A percentile compares a stretch with the other conserved stretches of the same genome.
These are phyloP conservation scores for Graphiopsis chlorocephala DNA, from an alignment of 2,329 filamentous ascomycete genomes.

Conservation along the genomic window DNA sequence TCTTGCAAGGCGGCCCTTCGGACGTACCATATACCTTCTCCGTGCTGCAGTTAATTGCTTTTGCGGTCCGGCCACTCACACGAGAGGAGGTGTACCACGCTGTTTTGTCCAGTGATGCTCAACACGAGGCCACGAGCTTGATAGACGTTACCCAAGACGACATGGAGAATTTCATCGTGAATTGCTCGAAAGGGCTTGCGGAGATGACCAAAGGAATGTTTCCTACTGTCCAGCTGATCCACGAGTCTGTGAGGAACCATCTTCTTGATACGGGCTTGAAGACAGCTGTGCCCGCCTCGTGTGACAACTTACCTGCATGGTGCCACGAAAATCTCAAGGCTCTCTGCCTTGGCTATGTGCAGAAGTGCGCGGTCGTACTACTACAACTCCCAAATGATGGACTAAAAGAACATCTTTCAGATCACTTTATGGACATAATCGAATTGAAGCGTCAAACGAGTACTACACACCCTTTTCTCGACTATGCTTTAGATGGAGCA, in stretches of 20 bases:
- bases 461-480: not conserved
- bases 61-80: not conserved
- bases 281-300: not conserved
- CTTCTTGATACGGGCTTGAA: not conserved
- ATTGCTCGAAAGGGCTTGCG: not conserved
- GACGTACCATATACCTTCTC: not conserved
- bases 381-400: not conserved
- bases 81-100: not conserved
- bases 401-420: not conserved
- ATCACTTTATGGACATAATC: not conserved
- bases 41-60: not conserved
- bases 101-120: not conserved
- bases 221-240: not conserved
- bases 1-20: not conserved
- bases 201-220: not conserved
- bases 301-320: not conserved
- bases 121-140: not conserved
- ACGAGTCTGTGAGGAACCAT: constrained; percentile 3
- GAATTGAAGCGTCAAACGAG: not conserved
- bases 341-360: not conserved
- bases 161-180: not conserved
- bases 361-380: not conserved
- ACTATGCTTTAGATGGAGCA: not conserved
- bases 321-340: not conserved
- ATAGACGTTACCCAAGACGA: not conserved